Base-by-base conservation (phyloP, 257 asterid species). In the Solanum neorickii region DNA sequence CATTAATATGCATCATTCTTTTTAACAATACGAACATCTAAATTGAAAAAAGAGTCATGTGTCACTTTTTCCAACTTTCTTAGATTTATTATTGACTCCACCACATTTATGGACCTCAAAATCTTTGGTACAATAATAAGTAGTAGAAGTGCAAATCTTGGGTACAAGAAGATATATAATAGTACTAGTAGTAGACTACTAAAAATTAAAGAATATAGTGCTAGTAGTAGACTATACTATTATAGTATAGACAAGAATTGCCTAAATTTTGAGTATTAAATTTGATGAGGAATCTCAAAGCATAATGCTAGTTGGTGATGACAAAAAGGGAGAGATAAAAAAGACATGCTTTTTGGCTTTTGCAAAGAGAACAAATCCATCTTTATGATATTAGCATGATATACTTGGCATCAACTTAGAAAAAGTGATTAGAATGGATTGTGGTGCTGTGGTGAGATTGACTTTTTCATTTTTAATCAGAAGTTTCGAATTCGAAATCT, bases 341-440 rank as follows among this genome's bases (percentile, higher is more conserved):
- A 49, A 49, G 47, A 82, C 85, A 18, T 82, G 85, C 85, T 52
- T 82, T 82, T 49, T 82, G 70, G 69, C 84, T 78, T 82, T 82
- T 82, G 46, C 44, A 27, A 46, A 82, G 85, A 49, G 69, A 82
- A 82, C 85, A 82, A 82, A 49, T 82, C 85, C 31, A 82, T 82
- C 85, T 82, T 82, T 49, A 76, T 82, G 31, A 49, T 49, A 49
- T 82, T 49, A 27, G 85, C 85, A 49, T 82, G 85, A 49, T 31
- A 12, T 39, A 80, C 85, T 82, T 82, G 85, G 85, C 85, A 82
- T 82, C 85, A 82, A 82, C 85, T 82, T 49, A 82, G 70, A 18
- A 31, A 74, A 82, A 82, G 85, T 49, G 46, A 49, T 25, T 25
- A 59, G 8, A 5, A 59, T 20, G 9, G 0, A 0, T 59, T 59